Evolutionary conservation across 2,329 filamentous ascomycete genomes (phyloP), one percentile per base, ranked within the genome.

Genomic region (Ophiobolus disseminans): DNA sequence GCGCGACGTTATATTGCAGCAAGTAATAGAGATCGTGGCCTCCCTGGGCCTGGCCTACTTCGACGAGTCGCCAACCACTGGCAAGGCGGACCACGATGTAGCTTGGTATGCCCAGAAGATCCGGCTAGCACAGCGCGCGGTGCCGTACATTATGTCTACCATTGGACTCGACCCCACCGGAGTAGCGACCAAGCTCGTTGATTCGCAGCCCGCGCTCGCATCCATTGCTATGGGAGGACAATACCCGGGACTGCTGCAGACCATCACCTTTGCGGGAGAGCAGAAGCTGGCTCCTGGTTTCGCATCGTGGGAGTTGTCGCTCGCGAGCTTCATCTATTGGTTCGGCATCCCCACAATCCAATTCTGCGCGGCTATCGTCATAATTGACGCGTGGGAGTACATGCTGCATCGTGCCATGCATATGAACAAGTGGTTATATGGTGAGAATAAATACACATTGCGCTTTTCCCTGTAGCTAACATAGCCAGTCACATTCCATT

Each of bases 361-460:
- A 72, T 89, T 96, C 68, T 76, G 83, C 48, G 66, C 89, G 40
- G 94, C 87, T 19, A 82, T 93, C 51, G 76, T 84, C 57, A 80
- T 95, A 58, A 83, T 97, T 61, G 94, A 99, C 75, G 94, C 91
- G 35, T 99, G 94, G 94, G 93, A 99, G 73, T 99, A 99, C 77
- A 96, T 97, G 76, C 82, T 93, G 65, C 94, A 99, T 75, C 90
- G 94, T 30, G 84, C 88, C 48, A 99, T 99, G 94, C 94, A 99
- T 76, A 82, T 94, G 79, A 97, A 97, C 78, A 92, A 90, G 74
- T 97, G 90, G 89, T 82, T 99, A 62, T 97, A 97, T 80, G 88
- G 90, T 94, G 80, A 75, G 89, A 83, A 48, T 30, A 14, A 37
- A 16, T 7, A 17, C 23, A 21, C 10, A 28, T 34, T 10, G 19